Base-by-base conservation (phyloP, 2,329 filamentous ascomycete species). In the Ophiocordyceps unilateralis region DNA sequence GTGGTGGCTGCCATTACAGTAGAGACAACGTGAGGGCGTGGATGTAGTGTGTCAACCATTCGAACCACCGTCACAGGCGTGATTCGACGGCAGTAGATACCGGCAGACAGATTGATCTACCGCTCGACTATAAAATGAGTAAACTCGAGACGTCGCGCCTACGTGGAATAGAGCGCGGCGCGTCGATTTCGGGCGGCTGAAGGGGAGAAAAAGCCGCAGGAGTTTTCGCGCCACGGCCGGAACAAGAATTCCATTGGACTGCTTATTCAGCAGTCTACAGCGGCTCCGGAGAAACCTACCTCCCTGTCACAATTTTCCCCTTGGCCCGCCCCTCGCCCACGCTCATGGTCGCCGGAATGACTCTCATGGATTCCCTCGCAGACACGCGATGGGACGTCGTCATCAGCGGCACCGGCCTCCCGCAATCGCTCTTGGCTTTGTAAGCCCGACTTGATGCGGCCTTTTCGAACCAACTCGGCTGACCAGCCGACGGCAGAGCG, bases 21-120 rank as follows among this genome's bases (percentile, higher is more conserved):
- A 68, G 57, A 34, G 22, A 17, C 24, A 2, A 34, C 28, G 55
- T 37, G 36, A 43, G 6, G 2, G 41, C 24, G 17, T 10, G 10
- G 17, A n/a, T 26, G 39, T 22, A 42, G 10, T 84, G 78, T 84
- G 74, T 77, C 78, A 73, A 78, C 77, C 77, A 78, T 80, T 83
- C 81, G 81, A 86, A 81, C 81, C 70, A 78, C 81, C 78, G 78
- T 76, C 74, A 84, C 81, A 85, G 69, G 69, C 60, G 63, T 64
- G 63, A 78, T 74, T 86, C 81, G 72, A 83, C 78, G 78, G 81
- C 78, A 83, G 81, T 79, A 86, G 81, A 86, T 86, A 86, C 81
- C 79, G 78, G 78, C 76, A 70, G 80, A 74, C 61, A 56, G 53
- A 53, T 74, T 61, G 52, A 64, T 83, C 76, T 83, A 60, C 71